A percentile compares a stretch with the other conserved stretches of the same genome.
These are phyloP conservation scores for Fusarium algeriense DNA, from an alignment of 2,329 filamentous ascomycete genomes.

Conservation along the genomic window DNA sequence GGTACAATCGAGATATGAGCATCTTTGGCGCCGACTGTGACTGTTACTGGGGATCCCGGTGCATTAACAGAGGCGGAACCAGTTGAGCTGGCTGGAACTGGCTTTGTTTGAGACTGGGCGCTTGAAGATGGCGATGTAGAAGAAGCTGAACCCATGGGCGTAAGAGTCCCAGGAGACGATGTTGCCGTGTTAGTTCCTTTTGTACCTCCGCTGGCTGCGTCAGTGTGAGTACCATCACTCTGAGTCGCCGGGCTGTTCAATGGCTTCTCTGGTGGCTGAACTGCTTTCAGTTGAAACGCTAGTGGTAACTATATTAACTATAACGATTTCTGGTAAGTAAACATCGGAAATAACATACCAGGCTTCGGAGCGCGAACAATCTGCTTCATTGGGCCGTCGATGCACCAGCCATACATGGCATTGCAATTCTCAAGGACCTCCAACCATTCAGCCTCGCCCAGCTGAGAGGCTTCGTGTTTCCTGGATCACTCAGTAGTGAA, in stretches of 20 bases:
- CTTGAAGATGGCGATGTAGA: background rate
- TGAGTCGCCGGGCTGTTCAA: background rate
- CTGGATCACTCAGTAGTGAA: background rate
- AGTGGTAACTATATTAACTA: too few relatives aligned
- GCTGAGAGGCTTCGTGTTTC: background rate
- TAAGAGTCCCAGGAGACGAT: background rate
- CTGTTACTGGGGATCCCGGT: background rate
- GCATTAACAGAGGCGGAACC: background rate
- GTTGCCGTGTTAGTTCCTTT: background rate
- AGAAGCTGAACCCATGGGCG: background rate
- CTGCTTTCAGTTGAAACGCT: background rate
- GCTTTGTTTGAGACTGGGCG: background rate
- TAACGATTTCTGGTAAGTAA: background rate
- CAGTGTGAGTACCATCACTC: too few relatives aligned
- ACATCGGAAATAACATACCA: background rate
- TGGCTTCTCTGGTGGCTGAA: background rate
- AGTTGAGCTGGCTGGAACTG: background rate
- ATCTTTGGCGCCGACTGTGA: background rate
- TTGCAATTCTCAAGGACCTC: background rate
- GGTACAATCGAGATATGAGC: too few relatives aligned
- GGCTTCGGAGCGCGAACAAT: background rate
- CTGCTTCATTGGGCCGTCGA: background rate
- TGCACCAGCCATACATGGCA: background rate
- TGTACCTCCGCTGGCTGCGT: too few relatives aligned
- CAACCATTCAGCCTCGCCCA: background rate